phyloP scores from a whole-genome alignment of 768 basidiomycete species.

The Auriculariales sp. region DNA sequence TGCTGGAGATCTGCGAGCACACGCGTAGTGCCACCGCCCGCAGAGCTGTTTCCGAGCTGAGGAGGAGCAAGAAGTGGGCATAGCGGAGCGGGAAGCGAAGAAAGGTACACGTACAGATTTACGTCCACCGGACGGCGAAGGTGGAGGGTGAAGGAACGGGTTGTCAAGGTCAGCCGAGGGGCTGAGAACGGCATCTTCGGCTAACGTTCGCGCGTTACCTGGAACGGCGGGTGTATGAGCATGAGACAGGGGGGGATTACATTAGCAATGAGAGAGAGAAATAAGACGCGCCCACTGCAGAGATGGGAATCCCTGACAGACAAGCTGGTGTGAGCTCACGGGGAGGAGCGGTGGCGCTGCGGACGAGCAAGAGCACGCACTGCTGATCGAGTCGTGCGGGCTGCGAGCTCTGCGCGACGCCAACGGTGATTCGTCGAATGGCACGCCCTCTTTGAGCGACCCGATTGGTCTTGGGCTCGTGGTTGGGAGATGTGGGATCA shows the following conservation, averaged over 20 bases:
- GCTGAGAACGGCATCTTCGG: slow-evolving; percentile 41
- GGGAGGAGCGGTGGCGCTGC: slow-evolving; percentile 5
- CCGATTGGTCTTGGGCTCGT: neutral
- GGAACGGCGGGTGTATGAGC: slow-evolving; percentile 12
- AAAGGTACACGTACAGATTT: neutral
- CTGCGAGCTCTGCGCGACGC: slow-evolving; percentile 38
- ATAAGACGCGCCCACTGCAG: slow-evolving; percentile 58
- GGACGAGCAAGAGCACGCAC: slow-evolving; percentile 31
- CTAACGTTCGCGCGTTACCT: slow-evolving; percentile 77
- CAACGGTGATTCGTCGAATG: slow-evolving; percentile 33
- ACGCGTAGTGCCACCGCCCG: slow-evolving; percentile 59
- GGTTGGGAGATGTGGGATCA: neutral
- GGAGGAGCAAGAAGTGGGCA: slow-evolving; percentile 36
- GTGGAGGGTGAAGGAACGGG: slow-evolving; percentile 16
- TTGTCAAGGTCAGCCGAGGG: slow-evolving; percentile 19
- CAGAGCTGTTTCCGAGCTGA: neutral
- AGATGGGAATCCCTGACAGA: slow-evolving; percentile 52
- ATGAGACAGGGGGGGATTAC: slow-evolving; percentile 2
- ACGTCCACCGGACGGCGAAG: slow-evolving; percentile 8
- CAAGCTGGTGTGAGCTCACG: slow-evolving; percentile 1
- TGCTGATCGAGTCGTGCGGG: slow-evolving; percentile 66
- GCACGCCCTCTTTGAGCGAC: slow-evolving; percentile 61
- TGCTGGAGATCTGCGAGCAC: slow-evolving; percentile 79
- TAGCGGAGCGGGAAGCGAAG: slow-evolving; percentile 16
- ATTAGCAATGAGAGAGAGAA: neutral